Evolutionary conservation across 2,329 filamentous ascomycete species (phyloP), one percentile per base, ranked within the genome.

Genomic region (Moelleriella libera): DNA sequence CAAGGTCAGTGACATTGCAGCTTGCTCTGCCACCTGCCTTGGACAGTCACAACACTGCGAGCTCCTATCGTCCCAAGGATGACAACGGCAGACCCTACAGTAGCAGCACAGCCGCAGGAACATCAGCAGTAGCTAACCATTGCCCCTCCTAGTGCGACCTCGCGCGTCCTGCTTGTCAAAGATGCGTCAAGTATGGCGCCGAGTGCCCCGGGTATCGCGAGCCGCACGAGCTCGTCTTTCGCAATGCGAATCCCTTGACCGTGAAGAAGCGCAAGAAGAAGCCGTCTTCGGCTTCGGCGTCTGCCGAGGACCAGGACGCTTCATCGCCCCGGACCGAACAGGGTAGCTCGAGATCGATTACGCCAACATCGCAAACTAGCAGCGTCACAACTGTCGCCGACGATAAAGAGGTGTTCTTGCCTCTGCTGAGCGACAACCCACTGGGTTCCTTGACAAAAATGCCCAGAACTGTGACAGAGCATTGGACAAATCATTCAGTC

Each of bases 131-230:
- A 9, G 8, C 8, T 37, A 37, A 8, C 12, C 34, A 37, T 14
- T 40, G 14, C 3, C 21, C 21, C 12, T 34, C 30, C n/a, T 45
- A 68, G 66, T 68, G 66, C 48, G 66, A 68, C 49, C 63, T 68
- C 12, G 59, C 45, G 12, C 62, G 62, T n/a, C 66, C 66, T 5
- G 56, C 57, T 6, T 68, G 66, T 47, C 60, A 63, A 46, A 57
- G 66, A 55, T 68, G 66, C 52, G 57, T 60, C 57, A 68, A 67
- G 49, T 68, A 68, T 50, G 65, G 66, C 42, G 56, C 55, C 32
- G 55, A 59, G 14, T 68, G 66, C 21, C 65, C 65, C 1, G 66
- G 66, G 3, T 68, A 68, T 47, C 59, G 66, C 7, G 60, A 65
- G 48, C 61, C 63, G 46, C 57, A 65, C 30, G 64, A 65, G 43